Conservation (phyloP, 1,284 basidiomycete genomes). For the Ganoderma boninense region DNA sequence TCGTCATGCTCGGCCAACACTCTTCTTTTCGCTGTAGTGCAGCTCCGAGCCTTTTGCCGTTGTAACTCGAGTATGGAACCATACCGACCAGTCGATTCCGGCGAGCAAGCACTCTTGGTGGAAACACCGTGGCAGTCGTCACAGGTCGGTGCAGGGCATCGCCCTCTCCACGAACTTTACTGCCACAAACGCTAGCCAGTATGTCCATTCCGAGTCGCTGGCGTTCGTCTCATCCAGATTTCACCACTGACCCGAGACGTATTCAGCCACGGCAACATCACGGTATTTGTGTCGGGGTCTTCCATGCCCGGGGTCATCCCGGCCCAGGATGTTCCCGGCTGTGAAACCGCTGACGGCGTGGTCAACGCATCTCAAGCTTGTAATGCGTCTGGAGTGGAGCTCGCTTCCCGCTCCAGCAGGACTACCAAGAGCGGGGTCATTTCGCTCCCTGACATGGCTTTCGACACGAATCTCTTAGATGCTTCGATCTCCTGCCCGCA, state of each 20-base stretch:
- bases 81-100: conserved; percentile 52
- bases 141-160: conserved; percentile 49
- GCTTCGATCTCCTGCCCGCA: conserved; percentile 11
- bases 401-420: neutral
- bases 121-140: conserved; percentile 41
- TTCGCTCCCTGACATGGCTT: conserved; percentile 12
- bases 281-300: neutral
- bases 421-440: neutral
- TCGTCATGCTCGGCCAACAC: too few relatives aligned
- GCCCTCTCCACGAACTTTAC: conserved; percentile 51
- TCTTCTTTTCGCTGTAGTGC: conserved; percentile 41
- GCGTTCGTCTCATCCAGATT: neutral
- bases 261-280: conserved; percentile 4
- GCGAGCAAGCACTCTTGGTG: conserved; percentile 38
- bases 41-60: conserved; percentile 57
- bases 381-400: neutral
- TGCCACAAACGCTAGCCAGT: conserved; percentile 43
- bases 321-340: too few relatives aligned
- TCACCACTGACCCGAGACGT: neutral
- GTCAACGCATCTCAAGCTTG: too few relatives aligned
- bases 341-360: too few relatives aligned
- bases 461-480: conserved; percentile 2
- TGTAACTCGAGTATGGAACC: conserved; percentile 49
- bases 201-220: conserved; percentile 12
- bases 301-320: neutral